Evolutionary conservation across 495 filamentous ascomycete species (phyloP).

Genomic region (Penicillium turbatum): DNA sequence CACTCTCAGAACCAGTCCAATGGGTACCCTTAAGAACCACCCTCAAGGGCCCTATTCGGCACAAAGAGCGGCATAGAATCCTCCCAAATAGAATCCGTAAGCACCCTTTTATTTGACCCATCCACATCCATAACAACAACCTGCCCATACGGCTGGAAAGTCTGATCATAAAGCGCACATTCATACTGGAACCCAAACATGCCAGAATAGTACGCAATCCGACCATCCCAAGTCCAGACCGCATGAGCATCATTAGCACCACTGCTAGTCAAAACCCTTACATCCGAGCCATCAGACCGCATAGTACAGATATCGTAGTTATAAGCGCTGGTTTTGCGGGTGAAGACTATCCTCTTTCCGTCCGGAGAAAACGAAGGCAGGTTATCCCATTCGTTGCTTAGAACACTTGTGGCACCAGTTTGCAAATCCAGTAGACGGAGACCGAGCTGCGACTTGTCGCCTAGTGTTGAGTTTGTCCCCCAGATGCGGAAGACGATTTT

Average conservation of each 20-base stretch:
- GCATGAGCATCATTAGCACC: slow-evolving; percentile 42
- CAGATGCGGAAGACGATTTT: slow-evolving; percentile 31
- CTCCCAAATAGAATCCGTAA: slow-evolving; percentile 33
- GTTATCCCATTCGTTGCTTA: slow-evolving; percentile 32
- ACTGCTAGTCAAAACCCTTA: no score
- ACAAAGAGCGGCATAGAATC: slow-evolving; percentile 32
- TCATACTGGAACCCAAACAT: slow-evolving; percentile 36
- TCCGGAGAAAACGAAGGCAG: slow-evolving; percentile 30
- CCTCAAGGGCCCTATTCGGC: no score
- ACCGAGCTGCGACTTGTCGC: slow-evolving; percentile 21
- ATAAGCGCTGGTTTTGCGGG: slow-evolving; percentile 18
- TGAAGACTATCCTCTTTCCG: slow-evolving; percentile 30
- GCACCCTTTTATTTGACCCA: slow-evolving; percentile 26
- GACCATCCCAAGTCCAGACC: slow-evolving; percentile 36
- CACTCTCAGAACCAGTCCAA: no score
- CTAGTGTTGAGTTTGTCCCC: no score
- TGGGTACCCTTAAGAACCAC: no score
- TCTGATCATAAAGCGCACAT: slow-evolving; percentile 29
- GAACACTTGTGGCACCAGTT: slow-evolving; percentile 16
- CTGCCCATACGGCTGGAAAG: slow-evolving; percentile 36
- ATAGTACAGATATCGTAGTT: slow-evolving; percentile 41
- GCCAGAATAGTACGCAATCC: slow-evolving; percentile 29
- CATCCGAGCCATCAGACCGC: slow-evolving; percentile 32
- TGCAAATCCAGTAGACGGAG: slow-evolving; percentile 28
- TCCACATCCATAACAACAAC: slow-evolving; percentile 33